Evolutionary conservation across 208 protist genomes (phyloP).

Genomic region (Acanthamoeba healyi): DNA sequence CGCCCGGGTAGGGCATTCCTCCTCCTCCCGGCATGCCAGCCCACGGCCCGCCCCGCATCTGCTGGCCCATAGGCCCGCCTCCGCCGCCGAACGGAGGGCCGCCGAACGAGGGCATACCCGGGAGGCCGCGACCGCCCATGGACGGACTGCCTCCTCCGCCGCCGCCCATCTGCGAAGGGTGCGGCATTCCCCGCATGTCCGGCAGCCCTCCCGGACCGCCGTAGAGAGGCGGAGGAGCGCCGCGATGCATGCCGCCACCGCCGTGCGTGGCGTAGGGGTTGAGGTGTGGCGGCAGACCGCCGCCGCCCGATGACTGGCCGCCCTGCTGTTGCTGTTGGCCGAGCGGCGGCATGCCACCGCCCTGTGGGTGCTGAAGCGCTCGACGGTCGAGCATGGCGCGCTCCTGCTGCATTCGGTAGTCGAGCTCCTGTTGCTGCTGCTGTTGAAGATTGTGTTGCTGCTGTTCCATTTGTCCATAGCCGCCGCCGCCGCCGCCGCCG

Average conservation of each 20-base stretch:
- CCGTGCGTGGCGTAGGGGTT: conserved; percentile 2
- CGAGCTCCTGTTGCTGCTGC: conserved; percentile 3
- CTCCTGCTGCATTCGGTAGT: conserved; percentile 53
- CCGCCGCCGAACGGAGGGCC: not conserved
- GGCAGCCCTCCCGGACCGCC: not conserved
- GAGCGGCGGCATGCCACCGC: not conserved
- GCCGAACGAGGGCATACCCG: not conserved
- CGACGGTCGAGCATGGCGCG: conserved; percentile 38
- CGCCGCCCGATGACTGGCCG: not conserved
- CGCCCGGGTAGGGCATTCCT: not conserved
- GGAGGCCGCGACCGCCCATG: not conserved
- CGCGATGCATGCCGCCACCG: not conserved
- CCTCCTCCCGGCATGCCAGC: not conserved
- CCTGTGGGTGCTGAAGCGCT: conserved; percentile 50
- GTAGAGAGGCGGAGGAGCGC: not conserved
- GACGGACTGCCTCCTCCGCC: not conserved
- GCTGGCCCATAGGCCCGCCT: conserved; percentile 32
- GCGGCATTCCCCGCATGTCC: not conserved
- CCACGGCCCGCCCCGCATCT: not conserved
- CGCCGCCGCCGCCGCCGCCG: not conserved
- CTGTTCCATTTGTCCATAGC: not conserved
- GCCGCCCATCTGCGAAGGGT: conserved; percentile 47
- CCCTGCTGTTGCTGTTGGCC: not conserved
- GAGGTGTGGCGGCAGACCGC: conserved; percentile 31
- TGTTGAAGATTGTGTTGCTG: not conserved